phyloP scores from a whole-genome alignment of 2,329 filamentous ascomycete genomes.

The Trichoderma cornu-damae region DNA sequence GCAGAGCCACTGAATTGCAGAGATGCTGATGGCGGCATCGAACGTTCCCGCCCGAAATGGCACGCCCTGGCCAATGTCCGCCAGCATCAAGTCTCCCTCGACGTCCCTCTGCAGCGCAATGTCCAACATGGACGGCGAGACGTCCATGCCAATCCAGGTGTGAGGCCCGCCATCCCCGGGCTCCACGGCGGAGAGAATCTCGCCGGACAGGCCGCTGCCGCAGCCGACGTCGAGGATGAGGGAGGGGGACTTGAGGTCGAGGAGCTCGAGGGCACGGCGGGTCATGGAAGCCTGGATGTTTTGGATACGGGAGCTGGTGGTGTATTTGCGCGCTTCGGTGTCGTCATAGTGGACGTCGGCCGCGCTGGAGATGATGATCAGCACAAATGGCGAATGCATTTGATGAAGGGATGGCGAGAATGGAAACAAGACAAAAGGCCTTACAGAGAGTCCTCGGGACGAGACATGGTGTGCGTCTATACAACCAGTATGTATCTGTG shows the following conservation, averaged over 20 bases:
- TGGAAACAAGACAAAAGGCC: conserved; percentile 26
- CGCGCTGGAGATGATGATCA: conserved; percentile 52
- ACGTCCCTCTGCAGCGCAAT: conserved; percentile 87
- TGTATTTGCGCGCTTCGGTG: conserved; percentile 93
- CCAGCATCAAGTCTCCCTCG: conserved; percentile 87
- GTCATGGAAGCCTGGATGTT: conserved; percentile 96
- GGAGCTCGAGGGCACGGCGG: conserved; percentile 82
- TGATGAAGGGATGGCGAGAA: conserved; percentile 23
- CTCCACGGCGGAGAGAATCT: conserved; percentile 74
- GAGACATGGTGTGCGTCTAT: conserved; percentile 65
- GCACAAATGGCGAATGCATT: not conserved
- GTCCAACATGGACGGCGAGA: conserved; percentile 94
- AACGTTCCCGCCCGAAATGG: conserved; percentile 90
- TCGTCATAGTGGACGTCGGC: conserved; percentile 98
- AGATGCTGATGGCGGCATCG: conserved; percentile 92
- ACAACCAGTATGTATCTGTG: too few relatives aligned
- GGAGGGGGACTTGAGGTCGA: conserved; percentile 72
- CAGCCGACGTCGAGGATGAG: conserved; percentile 96
- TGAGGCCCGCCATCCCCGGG: conserved; percentile 76
- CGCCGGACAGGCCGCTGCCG: conserved; percentile 87
- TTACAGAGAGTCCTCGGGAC: conserved; percentile 91
- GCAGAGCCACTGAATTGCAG: conserved; percentile 96
- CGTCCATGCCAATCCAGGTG: conserved; percentile 95
- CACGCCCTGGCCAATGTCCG: conserved; percentile 91
- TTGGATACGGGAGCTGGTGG: conserved; percentile 89